Evolutionary conservation across 1,284 basidiomycete genomes (phyloP).

Genomic region (Tremellales sp.): DNA sequence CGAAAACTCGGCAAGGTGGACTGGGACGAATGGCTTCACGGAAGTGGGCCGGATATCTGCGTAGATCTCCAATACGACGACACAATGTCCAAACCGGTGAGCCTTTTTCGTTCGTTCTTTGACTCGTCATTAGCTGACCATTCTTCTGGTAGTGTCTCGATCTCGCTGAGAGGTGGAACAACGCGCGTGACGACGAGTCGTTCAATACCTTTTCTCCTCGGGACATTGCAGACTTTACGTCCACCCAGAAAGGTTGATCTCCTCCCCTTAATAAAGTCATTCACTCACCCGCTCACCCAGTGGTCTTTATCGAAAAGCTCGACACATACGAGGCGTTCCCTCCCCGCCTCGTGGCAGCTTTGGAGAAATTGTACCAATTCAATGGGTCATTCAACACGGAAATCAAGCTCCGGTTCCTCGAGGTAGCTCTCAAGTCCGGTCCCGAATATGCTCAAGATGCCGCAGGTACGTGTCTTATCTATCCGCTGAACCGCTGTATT

Average conservation of each 20-base stretch:
- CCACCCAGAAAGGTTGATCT: constrained; percentile 37
- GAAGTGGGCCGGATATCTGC: constrained; percentile 73
- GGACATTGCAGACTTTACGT: constrained; percentile 41
- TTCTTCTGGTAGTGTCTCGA: constrained; percentile 49
- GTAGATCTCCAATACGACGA: constrained; percentile 79
- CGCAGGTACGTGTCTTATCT: constrained; percentile 41
- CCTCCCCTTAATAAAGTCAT: background rate
- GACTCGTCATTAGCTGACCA: constrained; percentile 5
- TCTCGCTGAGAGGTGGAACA: constrained; percentile 74
- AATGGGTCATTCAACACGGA: constrained; percentile 50
- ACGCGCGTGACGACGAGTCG: constrained; percentile 56
- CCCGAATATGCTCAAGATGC: constrained; percentile 50
- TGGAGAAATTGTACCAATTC: constrained; percentile 51
- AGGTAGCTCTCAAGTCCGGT: constrained; percentile 50
- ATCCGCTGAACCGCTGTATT: background rate
- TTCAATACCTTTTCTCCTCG: constrained; percentile 34
- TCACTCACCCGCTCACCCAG: constrained; percentile 7
- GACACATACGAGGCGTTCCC: constrained; percentile 41
- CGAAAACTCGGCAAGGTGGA: constrained; percentile 69
- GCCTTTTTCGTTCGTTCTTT: constrained; percentile 4
- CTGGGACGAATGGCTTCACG: constrained; percentile 86
- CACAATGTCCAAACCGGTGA: constrained; percentile 61
- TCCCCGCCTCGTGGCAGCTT: constrained; percentile 31
- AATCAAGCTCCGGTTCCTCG: constrained; percentile 52
- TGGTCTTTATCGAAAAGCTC: constrained; percentile 53